Conservation (phyloP, 1,284 basidiomycete genomes). For the Trichosporon sp. region DNA sequence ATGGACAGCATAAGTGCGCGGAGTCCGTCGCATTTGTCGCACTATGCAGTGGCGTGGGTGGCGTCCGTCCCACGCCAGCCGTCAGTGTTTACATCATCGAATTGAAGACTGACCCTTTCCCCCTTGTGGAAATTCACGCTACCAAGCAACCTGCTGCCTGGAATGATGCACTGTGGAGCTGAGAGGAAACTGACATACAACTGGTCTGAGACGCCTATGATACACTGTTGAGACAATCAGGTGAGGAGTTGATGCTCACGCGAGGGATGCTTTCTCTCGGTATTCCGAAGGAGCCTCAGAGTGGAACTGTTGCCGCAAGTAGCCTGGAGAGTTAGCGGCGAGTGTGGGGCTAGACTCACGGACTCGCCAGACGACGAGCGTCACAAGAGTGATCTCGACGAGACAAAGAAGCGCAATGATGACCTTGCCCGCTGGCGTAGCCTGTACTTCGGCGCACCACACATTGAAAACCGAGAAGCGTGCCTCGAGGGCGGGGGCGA, state of each 20-base stretch:
- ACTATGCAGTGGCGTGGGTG: slow-evolving; percentile 3
- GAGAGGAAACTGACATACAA: slow-evolving; percentile 2
- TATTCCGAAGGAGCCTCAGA: not conserved
- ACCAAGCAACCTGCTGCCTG: not conserved
- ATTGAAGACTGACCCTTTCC: not conserved
- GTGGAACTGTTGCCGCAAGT: not conserved
- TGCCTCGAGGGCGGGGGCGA: not conserved
- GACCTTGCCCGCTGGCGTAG: not conserved
- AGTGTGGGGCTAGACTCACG: not conserved
- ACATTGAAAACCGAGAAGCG: slow-evolving; percentile 13
- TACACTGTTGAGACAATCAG: not conserved
- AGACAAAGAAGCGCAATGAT: not conserved
- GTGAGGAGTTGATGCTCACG: not conserved
- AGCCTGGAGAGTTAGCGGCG: not conserved
- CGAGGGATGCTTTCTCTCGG: not conserved
- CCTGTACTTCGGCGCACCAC: slow-evolving; percentile 11
- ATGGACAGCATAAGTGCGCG: not conserved
- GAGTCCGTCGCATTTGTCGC: not conserved
- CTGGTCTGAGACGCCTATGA: not conserved
- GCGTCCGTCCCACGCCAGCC: not conserved
- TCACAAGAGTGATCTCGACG: slow-evolving; percentile 8
- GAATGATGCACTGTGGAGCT: not conserved
- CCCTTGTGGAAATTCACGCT: not conserved
- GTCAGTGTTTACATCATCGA: slow-evolving; percentile 15
- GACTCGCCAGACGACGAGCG: slow-evolving; percentile 9